These are phyloP conservation scores for Phytophthora constricta DNA, from an alignment of 352 stramenopile genomes.

Conservation along the genomic window DNA sequence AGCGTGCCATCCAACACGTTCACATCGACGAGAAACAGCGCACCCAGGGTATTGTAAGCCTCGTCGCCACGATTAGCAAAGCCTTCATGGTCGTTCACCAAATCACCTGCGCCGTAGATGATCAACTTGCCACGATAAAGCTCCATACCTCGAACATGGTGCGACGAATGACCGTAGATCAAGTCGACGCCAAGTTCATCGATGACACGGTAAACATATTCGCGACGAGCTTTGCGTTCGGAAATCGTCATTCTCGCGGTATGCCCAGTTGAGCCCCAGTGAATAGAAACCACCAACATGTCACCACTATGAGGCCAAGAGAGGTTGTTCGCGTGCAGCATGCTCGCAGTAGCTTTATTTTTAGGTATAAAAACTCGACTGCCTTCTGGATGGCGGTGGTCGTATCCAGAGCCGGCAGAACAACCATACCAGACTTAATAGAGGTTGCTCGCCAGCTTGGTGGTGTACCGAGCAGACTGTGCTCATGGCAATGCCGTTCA, in stretches of 20 bases:
- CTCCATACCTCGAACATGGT: conserved; percentile 55
- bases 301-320: conserved; percentile 21
- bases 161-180: conserved; percentile 55
- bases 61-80: conserved; percentile 44
- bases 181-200: conserved; percentile 47
- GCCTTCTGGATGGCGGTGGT: conserved; percentile 5
- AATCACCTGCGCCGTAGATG: conserved; percentile 50
- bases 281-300: conserved; percentile 46
- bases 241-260: conserved; percentile 15
- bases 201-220: conserved; percentile 44
- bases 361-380: too few relatives aligned
- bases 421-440: conserved; percentile 38
- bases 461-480: conserved; percentile 39
- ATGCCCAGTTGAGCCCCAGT: conserved; percentile 54
- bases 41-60: conserved; percentile 46
- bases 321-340: conserved; percentile 23
- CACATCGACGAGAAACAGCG: conserved; percentile 44
- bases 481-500: conserved; percentile 38
- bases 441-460: conserved; percentile 35
- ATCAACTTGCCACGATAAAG: conserved; percentile 53
- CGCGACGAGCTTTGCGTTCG: conserved; percentile 30
- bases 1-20: conserved; percentile 21
- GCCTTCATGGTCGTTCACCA: conserved; percentile 62
- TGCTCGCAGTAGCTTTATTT: conserved; percentile 1
- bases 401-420: conserved; percentile 27